A percentile compares a stretch with the other conserved stretches of the same genome.
Conservation (phyloP, 23 red algal species). For the Gracilaria domingensis region DNA sequence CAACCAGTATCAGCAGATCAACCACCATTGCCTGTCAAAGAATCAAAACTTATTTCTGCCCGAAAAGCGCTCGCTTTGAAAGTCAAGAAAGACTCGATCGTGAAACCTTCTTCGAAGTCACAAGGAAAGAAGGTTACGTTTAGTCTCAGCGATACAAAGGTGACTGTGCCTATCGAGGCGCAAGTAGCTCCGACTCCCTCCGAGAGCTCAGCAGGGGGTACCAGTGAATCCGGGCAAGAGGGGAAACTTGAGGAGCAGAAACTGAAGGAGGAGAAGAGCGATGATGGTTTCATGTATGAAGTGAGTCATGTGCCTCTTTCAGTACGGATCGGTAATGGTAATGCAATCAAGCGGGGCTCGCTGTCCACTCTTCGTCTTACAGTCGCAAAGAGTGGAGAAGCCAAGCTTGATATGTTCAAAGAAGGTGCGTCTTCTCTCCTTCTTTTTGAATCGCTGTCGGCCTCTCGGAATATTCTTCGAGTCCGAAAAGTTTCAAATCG, state of each 20-base stretch:
- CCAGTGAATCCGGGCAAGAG: neutral
- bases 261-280: constrained; percentile 20
- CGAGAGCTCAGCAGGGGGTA: neutral
- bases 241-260: neutral
- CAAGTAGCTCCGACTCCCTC: neutral
- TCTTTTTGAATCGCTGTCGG: constrained; percentile 33
- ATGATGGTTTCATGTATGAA: constrained; percentile 33
- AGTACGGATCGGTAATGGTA: constrained; percentile 21
- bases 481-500: constrained; percentile 5
- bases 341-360: constrained; percentile 3
- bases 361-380: constrained; percentile 29
- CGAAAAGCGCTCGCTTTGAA: neutral
- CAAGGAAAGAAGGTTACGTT: constrained; percentile 23
- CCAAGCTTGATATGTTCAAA: constrained; percentile 32
- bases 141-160: neutral
- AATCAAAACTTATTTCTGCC: neutral
- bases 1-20: neutral
- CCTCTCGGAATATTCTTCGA: constrained; percentile 18
- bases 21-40: neutral
- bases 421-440: constrained; percentile 17
- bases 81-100: neutral
- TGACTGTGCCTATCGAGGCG: neutral
- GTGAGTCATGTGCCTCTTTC: constrained; percentile 18
- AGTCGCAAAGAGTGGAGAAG: constrained; percentile 14
- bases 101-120: neutral